These are phyloP conservation scores for Leucaena leucocephala DNA, from an alignment of 306 rosid genomes.

Conservation along the genomic window DNA sequence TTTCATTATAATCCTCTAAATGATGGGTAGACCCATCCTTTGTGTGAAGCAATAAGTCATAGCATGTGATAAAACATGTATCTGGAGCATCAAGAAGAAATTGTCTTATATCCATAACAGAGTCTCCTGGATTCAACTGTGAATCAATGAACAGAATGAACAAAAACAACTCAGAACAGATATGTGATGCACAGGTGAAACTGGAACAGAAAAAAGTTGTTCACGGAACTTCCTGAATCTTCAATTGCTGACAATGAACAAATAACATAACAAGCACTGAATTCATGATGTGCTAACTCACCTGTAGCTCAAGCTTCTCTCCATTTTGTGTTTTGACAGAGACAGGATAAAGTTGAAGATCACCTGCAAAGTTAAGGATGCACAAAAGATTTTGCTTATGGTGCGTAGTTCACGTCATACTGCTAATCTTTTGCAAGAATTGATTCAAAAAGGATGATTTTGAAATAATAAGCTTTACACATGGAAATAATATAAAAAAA, in stretches of 20 bases:
- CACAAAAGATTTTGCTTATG: conserved; percentile 28
- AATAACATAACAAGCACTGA: conserved; percentile 14
- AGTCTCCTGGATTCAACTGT: conserved; percentile 97
- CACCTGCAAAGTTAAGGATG: conserved; percentile 66
- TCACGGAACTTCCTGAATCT: conserved; percentile 6
- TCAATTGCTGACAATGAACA: neutral
- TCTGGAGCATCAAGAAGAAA: conserved; percentile 99
- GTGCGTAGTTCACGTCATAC: conserved; percentile 16
- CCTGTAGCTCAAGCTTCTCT: conserved; percentile 97
- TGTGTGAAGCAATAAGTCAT: conserved; percentile 83
- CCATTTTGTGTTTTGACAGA: conserved; percentile 89
- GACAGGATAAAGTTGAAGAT: conserved; percentile 87
- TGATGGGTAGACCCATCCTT: conserved; percentile 84
- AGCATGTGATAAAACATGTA: conserved; percentile 95
- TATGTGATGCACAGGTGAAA: neutral
- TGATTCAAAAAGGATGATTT: neutral
- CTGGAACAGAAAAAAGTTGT: conserved; percentile 14
- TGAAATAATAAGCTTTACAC: neutral
- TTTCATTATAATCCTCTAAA: conserved; percentile 92
- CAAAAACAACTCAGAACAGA: conserved; percentile 31
- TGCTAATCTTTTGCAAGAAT: conserved; percentile 8
- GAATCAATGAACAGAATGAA: conserved; percentile 19
- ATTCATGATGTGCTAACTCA: conserved; percentile 44
- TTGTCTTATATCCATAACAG: conserved; percentile 95
- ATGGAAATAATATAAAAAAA: neutral